phyloP scores from a whole-genome alignment of 2,329 filamentous ascomycete species.

The Fusarium scirpi region DNA sequence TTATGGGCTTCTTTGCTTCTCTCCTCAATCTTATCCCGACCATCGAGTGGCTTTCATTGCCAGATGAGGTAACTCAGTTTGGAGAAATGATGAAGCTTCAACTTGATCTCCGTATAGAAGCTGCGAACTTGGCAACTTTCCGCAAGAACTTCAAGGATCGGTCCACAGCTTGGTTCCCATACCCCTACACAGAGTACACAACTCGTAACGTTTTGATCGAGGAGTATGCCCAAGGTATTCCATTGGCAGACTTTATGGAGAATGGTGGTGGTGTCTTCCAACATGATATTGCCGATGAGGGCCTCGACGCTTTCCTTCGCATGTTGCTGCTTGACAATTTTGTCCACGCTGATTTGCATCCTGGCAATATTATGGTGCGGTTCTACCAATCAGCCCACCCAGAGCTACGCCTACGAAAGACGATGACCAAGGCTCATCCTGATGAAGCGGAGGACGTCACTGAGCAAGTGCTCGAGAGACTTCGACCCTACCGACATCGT shows the following conservation, averaged over 20 bases:
- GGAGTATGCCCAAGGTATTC: slow-evolving; percentile 95
- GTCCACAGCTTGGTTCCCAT: slow-evolving; percentile 96
- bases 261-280: slow-evolving; percentile 94
- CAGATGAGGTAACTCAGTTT: slow-evolving; percentile 93
- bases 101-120: slow-evolving; percentile 93
- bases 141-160: slow-evolving; percentile 90
- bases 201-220: slow-evolving; percentile 93
- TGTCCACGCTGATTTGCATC: slow-evolving; percentile 94
- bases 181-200: slow-evolving; percentile 91
- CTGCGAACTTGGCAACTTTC: slow-evolving; percentile 89
- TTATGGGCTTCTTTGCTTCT: slow-evolving; percentile 92
- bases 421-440: slow-evolving; percentile 52
- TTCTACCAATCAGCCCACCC: slow-evolving; percentile 89
- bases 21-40: slow-evolving; percentile 89
- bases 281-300: slow-evolving; percentile 93
- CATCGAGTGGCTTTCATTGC: slow-evolving; percentile 96
- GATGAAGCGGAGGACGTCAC: slow-evolving; percentile 79
- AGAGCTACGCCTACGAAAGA: slow-evolving; percentile 61
- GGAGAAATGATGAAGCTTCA: slow-evolving; percentile 99
- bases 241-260: slow-evolving; percentile 88
- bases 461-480: slow-evolving; percentile 83
- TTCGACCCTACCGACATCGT: slow-evolving; percentile 76
- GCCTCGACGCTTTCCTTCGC: slow-evolving; percentile 92
- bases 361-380: slow-evolving; percentile 99
- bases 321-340: slow-evolving; percentile 99